Evolutionary conservation across 305 asterid species (phyloP).

Genomic region (Solanum hybrid): DNA sequence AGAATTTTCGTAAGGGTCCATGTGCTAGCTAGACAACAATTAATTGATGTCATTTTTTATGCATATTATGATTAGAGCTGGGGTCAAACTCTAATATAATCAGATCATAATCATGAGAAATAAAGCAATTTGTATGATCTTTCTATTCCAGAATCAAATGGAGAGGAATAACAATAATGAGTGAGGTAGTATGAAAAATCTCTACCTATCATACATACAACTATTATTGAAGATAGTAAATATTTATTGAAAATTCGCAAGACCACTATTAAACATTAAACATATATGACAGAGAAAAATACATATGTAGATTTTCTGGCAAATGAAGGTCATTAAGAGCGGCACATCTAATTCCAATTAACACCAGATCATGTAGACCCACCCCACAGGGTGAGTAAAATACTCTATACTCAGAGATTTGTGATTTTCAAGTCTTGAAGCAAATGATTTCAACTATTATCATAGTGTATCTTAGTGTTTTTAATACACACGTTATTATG

Average conservation of each 20-base stretch:
- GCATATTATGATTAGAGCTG: neutral
- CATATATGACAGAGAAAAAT: neutral
- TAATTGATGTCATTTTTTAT: neutral
- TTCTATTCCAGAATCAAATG: neutral
- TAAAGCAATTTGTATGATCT: neutral
- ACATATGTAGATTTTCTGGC: neutral
- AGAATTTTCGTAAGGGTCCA: neutral
- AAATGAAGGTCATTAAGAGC: neutral
- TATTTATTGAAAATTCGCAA: neutral
- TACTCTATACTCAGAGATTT: neutral
- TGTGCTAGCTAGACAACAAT: constrained; percentile 11
- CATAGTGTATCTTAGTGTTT: neutral
- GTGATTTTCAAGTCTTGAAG: neutral
- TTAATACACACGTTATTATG: neutral
- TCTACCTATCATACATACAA: neutral
- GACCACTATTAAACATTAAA: neutral
- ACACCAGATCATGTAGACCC: neutral
- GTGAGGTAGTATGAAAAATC: neutral
- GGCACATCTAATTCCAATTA: neutral
- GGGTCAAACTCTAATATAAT: neutral
- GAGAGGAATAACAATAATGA: neutral
- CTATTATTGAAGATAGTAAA: neutral
- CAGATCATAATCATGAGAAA: neutral
- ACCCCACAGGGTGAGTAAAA: neutral
- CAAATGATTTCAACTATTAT: neutral